Evolutionary conservation across 2,329 filamentous ascomycete genomes (phyloP).

Genomic region (Fusarium pseudoanthophilum): DNA sequence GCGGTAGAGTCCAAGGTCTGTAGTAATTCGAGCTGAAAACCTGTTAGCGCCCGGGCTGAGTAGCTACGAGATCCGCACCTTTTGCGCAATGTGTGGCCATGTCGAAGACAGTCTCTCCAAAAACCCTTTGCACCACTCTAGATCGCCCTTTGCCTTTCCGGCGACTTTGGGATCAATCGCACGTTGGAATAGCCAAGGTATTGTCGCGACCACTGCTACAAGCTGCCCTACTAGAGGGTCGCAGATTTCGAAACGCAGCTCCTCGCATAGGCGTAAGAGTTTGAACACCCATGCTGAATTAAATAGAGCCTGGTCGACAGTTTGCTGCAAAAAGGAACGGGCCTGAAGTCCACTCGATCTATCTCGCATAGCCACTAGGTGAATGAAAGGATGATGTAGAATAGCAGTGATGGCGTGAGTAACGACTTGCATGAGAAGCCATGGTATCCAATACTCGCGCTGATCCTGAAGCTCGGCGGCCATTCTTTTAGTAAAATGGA

Average conservation of each 20-base stretch:
- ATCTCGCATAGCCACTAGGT: slow-evolving; percentile 9
- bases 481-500: not conserved
- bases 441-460: slow-evolving; percentile 12
- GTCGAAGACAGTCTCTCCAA: not conserved
- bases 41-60: not conserved
- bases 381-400: slow-evolving; percentile 6
- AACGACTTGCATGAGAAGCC: slow-evolving; percentile 1
- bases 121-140: slow-evolving; percentile 7
- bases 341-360: not conserved
- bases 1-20: not conserved
- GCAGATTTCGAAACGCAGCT: not conserved
- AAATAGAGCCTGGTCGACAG: not conserved
- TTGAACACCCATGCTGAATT: slow-evolving; percentile 14
- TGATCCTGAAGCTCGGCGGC: not conserved
- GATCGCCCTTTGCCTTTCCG: not conserved
- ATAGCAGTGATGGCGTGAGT: not conserved
- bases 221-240: slow-evolving; percentile 9
- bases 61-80: not conserved
- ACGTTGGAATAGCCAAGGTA: slow-evolving; percentile 26
- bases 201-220: slow-evolving; percentile 19
- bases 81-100: slow-evolving; percentile 28
- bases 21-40: slow-evolving; percentile 1
- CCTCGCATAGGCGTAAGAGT: not conserved
- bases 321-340: slow-evolving; percentile 1
- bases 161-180: slow-evolving; percentile 3